Evolutionary conservation across 495 filamentous ascomycete genomes (phyloP).

Genomic region (Neurospora africana): DNA sequence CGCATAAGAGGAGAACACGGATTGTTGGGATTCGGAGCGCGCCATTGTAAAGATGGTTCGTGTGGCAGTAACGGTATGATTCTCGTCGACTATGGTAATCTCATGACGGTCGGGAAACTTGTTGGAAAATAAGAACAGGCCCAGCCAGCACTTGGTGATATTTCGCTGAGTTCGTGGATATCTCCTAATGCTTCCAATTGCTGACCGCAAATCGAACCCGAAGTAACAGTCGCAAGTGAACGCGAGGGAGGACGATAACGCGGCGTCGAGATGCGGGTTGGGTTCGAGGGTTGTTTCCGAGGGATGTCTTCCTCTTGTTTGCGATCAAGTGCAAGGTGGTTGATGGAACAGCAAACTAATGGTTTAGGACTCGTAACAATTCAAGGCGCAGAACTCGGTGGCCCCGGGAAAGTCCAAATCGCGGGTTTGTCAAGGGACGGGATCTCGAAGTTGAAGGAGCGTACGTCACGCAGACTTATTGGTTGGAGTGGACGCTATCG

Average conservation of each 20-base stretch:
- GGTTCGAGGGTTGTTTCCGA: not conserved
- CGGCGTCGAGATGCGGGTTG: not conserved
- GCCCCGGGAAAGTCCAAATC: not conserved
- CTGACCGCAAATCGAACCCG: not conserved
- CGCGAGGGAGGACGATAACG: not conserved
- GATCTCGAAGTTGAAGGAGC: not conserved
- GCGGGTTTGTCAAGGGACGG: not conserved
- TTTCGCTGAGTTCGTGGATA: not conserved
- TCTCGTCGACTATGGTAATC: conserved; percentile 4
- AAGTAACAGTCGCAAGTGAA: not conserved
- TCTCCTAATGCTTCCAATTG: not conserved
- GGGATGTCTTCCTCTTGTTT: not conserved
- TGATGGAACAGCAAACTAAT: not conserved
- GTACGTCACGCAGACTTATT: not conserved
- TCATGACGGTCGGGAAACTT: conserved; percentile 3
- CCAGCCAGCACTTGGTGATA: not conserved
- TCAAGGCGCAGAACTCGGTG: not conserved
- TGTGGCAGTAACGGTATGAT: not conserved
- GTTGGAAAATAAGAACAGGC: not conserved
- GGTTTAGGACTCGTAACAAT: not conserved
- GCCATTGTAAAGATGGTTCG: conserved; percentile 24
- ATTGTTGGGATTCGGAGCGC: conserved; percentile 50
- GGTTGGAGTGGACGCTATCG: not conserved
- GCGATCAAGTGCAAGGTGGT: not conserved
- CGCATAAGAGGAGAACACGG: conserved; percentile 84